Percentiles rank a stretch among this genome's conserved stretches.
Evolutionary conservation across 208 protist genomes (phyloP).

Genomic region (Acanthamoeba royreba): DNA sequence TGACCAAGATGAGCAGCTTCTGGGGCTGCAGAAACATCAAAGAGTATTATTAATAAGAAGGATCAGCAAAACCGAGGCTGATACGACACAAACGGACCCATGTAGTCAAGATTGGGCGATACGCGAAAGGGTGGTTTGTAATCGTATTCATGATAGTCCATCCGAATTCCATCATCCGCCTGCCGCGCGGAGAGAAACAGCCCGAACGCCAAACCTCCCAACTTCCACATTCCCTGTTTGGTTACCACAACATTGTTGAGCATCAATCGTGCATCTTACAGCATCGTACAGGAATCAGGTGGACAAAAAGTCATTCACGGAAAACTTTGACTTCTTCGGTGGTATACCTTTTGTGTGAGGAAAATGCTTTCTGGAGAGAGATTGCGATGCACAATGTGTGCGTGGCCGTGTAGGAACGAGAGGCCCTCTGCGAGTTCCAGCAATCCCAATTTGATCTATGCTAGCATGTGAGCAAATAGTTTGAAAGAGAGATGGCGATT

Average conservation of each 20-base stretch:
- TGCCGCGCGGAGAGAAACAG: not conserved
- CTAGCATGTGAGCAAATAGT: not conserved
- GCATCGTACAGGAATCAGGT: not conserved
- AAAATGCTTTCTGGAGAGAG: not conserved
- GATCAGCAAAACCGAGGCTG: too few species aligned
- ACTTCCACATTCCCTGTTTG: not conserved
- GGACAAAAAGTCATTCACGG: too few species aligned
- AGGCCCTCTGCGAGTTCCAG: not conserved
- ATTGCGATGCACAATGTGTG: not conserved
- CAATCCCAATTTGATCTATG: not conserved
- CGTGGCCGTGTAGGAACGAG: not conserved
- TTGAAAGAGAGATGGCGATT: not conserved
- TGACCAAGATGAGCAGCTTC: not conserved
- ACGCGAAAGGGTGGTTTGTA: not conserved
- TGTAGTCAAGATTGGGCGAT: not conserved
- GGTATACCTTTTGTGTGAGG: not conserved
- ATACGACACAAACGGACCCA: not conserved
- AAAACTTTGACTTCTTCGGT: too few species aligned
- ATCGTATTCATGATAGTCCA: not conserved
- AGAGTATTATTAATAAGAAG: not conserved
- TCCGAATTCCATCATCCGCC: not conserved
- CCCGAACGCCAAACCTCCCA: not conserved
- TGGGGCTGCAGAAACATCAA: not conserved
- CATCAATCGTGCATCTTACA: not conserved
- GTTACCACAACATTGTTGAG: not conserved